Evolutionary conservation across 257 asterid species (phyloP).

Genomic region (Apocynum venetum): DNA sequence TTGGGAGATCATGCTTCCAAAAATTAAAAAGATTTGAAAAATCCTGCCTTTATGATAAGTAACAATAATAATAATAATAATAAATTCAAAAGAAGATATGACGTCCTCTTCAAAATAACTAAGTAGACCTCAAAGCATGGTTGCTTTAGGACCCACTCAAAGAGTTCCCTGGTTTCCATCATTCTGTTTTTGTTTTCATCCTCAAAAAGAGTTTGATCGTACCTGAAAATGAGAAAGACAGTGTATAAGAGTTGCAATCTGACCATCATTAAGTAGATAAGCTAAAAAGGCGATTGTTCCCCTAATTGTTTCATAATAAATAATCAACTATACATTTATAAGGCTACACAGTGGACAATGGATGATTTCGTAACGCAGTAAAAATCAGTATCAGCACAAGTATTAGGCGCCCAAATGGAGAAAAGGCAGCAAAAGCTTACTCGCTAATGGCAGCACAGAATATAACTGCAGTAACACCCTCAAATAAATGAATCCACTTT

Average conservation of each 20-base stretch:
- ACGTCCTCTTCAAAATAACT: slow-evolving; percentile 17
- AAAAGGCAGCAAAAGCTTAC: slow-evolving; percentile 42
- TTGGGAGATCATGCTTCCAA: neutral
- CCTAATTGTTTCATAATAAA: neutral
- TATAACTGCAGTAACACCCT: slow-evolving; percentile 97
- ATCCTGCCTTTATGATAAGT: neutral
- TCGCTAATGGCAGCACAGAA: slow-evolving; percentile 99
- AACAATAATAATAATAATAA: neutral
- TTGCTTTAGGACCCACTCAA: slow-evolving; percentile 94
- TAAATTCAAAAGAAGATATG: neutral
- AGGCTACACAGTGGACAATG: neutral
- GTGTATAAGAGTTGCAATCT: neutral
- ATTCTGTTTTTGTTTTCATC: slow-evolving; percentile 90
- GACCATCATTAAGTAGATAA: neutral
- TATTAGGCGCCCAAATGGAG: slow-evolving; percentile 1
- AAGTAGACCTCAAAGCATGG: slow-evolving; percentile 89
- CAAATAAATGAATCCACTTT: slow-evolving; percentile 98
- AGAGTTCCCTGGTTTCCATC: slow-evolving; percentile 96
- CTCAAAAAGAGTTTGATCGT: slow-evolving; percentile 90
- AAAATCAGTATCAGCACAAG: neutral
- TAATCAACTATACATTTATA: neutral
- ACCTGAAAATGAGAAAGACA: slow-evolving; percentile 42
- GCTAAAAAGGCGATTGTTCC: neutral
- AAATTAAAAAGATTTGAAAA: neutral
- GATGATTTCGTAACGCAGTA: neutral